phyloP scores from a whole-genome alignment of 305 asterid genomes.

The Plantago rigida region DNA sequence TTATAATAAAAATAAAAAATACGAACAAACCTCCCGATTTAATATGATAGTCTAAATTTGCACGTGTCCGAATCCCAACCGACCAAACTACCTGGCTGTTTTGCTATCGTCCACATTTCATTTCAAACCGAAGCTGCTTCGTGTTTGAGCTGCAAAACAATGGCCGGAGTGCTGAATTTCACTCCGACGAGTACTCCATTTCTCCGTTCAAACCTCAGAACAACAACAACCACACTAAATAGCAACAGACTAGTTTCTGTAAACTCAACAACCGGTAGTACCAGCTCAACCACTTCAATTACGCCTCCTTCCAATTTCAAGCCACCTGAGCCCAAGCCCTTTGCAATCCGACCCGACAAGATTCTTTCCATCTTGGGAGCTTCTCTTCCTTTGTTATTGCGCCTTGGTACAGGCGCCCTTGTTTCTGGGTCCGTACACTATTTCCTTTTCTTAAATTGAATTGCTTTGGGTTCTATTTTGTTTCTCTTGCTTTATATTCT shows the following conservation, averaged over 20 bases:
- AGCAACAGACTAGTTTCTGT: slow-evolving; percentile 25
- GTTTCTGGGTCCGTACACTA: slow-evolving; percentile 49
- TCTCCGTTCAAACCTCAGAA: slow-evolving; percentile 30
- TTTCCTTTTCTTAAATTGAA: not conserved
- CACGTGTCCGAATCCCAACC: no score
- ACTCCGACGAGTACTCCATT: slow-evolving; percentile 35
- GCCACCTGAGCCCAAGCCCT: slow-evolving; percentile 74
- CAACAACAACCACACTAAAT: slow-evolving; percentile 22
- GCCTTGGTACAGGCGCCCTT: slow-evolving; percentile 69
- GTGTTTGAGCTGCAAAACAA: slow-evolving; percentile 9
- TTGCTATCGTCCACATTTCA: no score
- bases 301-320: slow-evolving; percentile 70
- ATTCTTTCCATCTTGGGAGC: slow-evolving; percentile 61
- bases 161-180: slow-evolving; percentile 51
- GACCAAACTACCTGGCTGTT: no score
- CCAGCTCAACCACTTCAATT: slow-evolving; percentile 26
- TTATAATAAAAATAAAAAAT: no score
- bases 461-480: not conserved
- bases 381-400: slow-evolving; percentile 73
- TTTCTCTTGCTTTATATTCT: not conserved
- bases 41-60: no score
- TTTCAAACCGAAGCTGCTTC: no score
- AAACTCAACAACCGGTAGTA: slow-evolving; percentile 26
- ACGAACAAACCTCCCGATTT: no score
- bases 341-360: slow-evolving; percentile 72